Evolutionary conservation across 1,139 yeast genomes (phyloP), one percentile per base, ranked within the genome.

Genomic region (Hemisphaericaspora subhashii): DNA sequence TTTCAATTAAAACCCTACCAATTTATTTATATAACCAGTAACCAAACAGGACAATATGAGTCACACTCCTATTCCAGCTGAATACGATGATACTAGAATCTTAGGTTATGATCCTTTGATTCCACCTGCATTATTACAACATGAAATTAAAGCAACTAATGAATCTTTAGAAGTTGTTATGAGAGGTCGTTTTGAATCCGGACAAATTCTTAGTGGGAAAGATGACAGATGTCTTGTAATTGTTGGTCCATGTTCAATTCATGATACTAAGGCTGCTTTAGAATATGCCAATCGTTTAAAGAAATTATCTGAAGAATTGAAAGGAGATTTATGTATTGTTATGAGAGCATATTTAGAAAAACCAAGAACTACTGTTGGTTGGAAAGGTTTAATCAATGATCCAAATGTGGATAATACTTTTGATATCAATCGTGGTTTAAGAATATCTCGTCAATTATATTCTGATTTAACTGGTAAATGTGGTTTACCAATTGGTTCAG

Each of bases 341-440:
- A 92, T 92, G 98, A 83, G 98, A 71, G 98, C 98, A 3, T 92
- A 92, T 72, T 76, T 92, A 57, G 98, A 92, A 66, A 92, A 92
- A 68, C 98, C 98, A 49, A 82, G 98, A 70, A 92, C 98, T 39
- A 92, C 98, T 17, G 98, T 92, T 38, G 98, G 98, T 45, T 92
- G 98, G 98, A 92, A 92, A 67, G 98, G 97, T 50, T 75, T 92
- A 54, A 90, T 92, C 57, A 92, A 92, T 62, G 98, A 92, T 65
- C 98, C 98, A 17, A 96, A 92, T 56, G 85, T 92, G 52, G 96
- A 92, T 60, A 90, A 88, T 44, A 78, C 97, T 41, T 90, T 87
- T 81, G 82, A 89, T 54, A 92, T 92, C 62, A 92, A 92, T 73
- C 88, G 89, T 67, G 98, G 98, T 50, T 78, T 92, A 52, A 74